phyloP scores from a whole-genome alignment of 345 rosid species.

The Pistacia atlantica region DNA sequence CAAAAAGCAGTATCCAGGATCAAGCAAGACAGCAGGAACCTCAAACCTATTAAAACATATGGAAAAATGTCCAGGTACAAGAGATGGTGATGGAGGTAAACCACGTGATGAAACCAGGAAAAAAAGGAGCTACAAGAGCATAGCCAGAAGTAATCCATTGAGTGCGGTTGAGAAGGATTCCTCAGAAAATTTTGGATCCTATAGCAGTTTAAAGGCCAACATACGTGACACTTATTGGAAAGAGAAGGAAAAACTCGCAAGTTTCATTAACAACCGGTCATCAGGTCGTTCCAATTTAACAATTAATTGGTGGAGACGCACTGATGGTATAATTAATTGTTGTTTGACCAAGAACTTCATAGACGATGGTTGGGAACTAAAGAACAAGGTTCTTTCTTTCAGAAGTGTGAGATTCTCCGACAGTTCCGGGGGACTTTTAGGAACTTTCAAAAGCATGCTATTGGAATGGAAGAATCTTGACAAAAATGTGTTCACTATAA shows the following conservation, averaged over 20 bases:
- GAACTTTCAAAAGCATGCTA: background rate
- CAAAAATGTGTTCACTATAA: background rate
- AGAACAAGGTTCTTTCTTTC: background rate
- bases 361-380: background rate
- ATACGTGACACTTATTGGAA: background rate
- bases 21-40: conserved; percentile 8
- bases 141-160: background rate
- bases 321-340: background rate
- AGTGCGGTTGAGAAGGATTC: background rate
- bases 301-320: background rate
- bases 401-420: background rate
- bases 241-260: background rate
- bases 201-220: background rate
- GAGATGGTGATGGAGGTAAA: background rate
- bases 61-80: background rate
- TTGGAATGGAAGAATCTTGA: background rate
- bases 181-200: background rate
- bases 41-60: background rate
- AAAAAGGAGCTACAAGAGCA: background rate
- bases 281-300: background rate
- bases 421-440: no score
- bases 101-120: background rate
- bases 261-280: background rate
- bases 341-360: background rate
- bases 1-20: background rate